These are phyloP conservation scores for Verticillium isaacii DNA, from an alignment of 2,329 filamentous ascomycete species.

Conservation along the genomic window DNA sequence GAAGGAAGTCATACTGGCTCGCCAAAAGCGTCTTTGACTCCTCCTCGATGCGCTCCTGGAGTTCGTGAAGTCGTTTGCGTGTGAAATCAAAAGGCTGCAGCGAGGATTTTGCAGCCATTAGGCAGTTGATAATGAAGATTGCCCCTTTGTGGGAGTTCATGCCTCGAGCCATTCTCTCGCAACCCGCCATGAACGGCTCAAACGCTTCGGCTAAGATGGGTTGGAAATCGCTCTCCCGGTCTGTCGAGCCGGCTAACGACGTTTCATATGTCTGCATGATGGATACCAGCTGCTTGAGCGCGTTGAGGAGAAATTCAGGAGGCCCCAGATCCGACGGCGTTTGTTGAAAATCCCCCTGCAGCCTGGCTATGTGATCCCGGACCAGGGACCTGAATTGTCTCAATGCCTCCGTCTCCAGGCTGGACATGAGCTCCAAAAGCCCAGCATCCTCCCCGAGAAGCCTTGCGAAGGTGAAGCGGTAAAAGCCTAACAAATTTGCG, in stretches of 20 bases:
- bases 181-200: constrained; percentile 79
- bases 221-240: constrained; percentile 66
- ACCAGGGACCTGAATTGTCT: constrained; percentile 78
- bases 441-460: constrained; percentile 66
- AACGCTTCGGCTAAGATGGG: constrained; percentile 73
- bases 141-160: constrained; percentile 56
- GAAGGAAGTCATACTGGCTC: constrained; percentile 69
- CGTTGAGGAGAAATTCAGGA: constrained; percentile 75
- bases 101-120: constrained; percentile 50
- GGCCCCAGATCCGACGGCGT: constrained; percentile 69
- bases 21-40: constrained; percentile 55
- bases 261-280: constrained; percentile 87
- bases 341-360: constrained; percentile 68
- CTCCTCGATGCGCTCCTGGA: constrained; percentile 52
- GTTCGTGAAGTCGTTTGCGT: constrained; percentile 43
- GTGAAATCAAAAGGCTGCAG: constrained; percentile 63
- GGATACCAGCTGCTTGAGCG: constrained; percentile 69
- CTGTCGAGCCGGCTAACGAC: constrained; percentile 58
- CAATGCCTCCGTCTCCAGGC: constrained; percentile 71
- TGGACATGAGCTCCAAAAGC: constrained; percentile 63
- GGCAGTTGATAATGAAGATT: constrained; percentile 72
- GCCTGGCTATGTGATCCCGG: constrained; percentile 70
- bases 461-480: constrained; percentile 77
- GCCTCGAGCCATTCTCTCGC: constrained; percentile 60
- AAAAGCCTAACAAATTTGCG: constrained; percentile 84